A percentile compares a stretch with the other conserved stretches of the same genome.
Evolutionary conservation across 192 early-diverging fungal species (phyloP).

Genomic region (Coemansia sp.): DNA sequence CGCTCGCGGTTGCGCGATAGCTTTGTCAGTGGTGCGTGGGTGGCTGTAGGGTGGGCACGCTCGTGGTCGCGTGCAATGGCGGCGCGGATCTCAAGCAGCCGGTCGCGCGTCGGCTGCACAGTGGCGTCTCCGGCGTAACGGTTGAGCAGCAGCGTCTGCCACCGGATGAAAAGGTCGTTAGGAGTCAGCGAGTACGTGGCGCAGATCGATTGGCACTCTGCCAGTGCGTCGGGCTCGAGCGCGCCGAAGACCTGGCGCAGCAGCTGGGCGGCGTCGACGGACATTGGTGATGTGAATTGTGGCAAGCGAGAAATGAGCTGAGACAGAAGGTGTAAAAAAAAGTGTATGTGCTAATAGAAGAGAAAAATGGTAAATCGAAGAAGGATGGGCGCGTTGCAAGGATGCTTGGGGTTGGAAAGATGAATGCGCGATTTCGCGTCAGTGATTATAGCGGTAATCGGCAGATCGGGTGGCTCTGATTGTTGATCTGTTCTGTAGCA

Average conservation of each 20-base stretch:
- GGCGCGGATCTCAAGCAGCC: slow-evolving; percentile 36
- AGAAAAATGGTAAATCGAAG: slow-evolving; percentile 1
- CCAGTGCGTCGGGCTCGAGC: slow-evolving; percentile 41
- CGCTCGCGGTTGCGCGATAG: slow-evolving; percentile 41
- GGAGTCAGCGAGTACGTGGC: slow-evolving; percentile 34
- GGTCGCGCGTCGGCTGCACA: slow-evolving; percentile 43
- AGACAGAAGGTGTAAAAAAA: slow-evolving; percentile 5
- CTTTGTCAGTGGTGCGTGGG: slow-evolving; percentile 22
- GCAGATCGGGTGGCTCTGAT: too few species aligned
- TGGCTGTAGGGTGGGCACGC: too few species aligned
- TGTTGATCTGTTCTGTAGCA: too few species aligned
- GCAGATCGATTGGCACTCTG: slow-evolving; percentile 46
- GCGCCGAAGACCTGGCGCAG: slow-evolving; percentile 37
- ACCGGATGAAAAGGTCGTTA: slow-evolving; percentile 44
- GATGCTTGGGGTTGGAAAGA: too few species aligned
- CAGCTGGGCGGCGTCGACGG: slow-evolving; percentile 22
- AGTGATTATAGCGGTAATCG: too few species aligned
- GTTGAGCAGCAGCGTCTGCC: slow-evolving; percentile 50
- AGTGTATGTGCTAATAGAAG: too few species aligned
- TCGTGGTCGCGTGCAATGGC: slow-evolving; percentile 36
- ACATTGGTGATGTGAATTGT: neutral
- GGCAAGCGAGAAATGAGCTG: too few species aligned
- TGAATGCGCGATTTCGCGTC: too few species aligned
- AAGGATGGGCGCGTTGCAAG: too few species aligned
- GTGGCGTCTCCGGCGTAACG: slow-evolving; percentile 29